phyloP scores from a whole-genome alignment of 2,329 filamentous ascomycete species.

The Verticillium nonalfalfae region DNA sequence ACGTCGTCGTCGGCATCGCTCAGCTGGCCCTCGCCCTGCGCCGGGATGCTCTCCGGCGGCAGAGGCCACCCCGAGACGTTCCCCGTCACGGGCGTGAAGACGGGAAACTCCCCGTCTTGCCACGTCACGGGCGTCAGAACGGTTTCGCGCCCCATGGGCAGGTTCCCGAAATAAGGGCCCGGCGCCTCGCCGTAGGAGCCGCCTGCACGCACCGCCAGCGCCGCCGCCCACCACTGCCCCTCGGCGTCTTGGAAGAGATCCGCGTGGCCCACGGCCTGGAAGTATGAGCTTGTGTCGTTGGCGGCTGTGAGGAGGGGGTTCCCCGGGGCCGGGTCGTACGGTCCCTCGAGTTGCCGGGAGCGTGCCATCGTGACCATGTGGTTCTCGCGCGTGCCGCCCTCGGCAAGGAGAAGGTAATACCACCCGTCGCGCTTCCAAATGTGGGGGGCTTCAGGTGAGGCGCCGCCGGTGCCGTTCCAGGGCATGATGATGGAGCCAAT shows the following conservation, averaged over 20 bases:
- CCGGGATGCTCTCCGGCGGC: conserved; percentile 20
- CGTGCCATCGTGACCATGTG: conserved; percentile 38
- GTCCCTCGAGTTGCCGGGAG: conserved; percentile 29
- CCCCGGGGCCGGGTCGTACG: conserved; percentile 30
- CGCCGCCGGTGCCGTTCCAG: conserved; percentile 37
- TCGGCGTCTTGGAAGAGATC: conserved; percentile 35
- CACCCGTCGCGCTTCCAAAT: conserved; percentile 42
- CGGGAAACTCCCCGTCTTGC: conserved; percentile 41
- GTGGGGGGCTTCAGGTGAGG: conserved; percentile 44
- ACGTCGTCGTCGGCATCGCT: conserved; percentile 35
- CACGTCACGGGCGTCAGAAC: conserved; percentile 42
- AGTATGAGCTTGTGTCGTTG: conserved; percentile 25
- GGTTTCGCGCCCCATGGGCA: conserved; percentile 49
- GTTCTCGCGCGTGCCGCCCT: conserved; percentile 38
- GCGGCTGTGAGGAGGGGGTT: conserved; percentile 40
- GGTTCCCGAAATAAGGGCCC: conserved; percentile 31
- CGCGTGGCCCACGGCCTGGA: conserved; percentile 36
- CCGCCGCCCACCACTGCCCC: conserved; percentile 47
- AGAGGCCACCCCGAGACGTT: conserved; percentile 31
- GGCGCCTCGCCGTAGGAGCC: not conserved
- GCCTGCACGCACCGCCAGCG: conserved; percentile 33
- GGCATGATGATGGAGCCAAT: conserved; percentile 20
- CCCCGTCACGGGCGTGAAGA: conserved; percentile 33
- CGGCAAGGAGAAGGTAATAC: conserved; percentile 47
- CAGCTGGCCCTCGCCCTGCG: conserved; percentile 33